Base-by-base conservation (phyloP, 495 filamentous ascomycete species). In the Amphirosellinia nigrospora region DNA sequence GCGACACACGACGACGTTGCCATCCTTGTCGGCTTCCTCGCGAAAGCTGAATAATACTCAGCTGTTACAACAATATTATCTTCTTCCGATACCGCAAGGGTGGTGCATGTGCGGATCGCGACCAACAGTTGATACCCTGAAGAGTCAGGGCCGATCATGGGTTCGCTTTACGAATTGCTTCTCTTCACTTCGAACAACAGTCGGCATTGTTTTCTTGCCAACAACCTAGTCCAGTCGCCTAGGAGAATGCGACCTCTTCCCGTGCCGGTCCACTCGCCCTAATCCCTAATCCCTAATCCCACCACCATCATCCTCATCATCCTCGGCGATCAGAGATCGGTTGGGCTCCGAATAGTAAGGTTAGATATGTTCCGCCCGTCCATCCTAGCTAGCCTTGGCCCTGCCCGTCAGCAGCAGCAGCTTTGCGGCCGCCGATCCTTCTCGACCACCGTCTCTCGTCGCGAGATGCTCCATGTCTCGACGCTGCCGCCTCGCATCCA, bases 401-500 rank as follows among this genome's bases (percentile, higher is more conserved):
- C 50, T 32, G 16, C 59, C 6, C 5, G 15, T 8, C 52, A 11
- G 48, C 60, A 38, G 68, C 52, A 11, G 48, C 60, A 38, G 68
- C 48, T 58, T 64, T 16, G 59, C 34, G 19, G 10, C 36, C 69
- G 64, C 7, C 79, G 86, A 63, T 72, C 67, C 46, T 88, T 90
- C 78, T 85, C 86, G 1, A 71, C 72, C 19, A 81, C 86, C 7
- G 63, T 76, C 32, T 52, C 36, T 7, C 79, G 79, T 23, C 61
- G 71, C n/a, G 73, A 87, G 70, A 82, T 90, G 34, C 82, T 84
- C 68, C 81, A 85, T 45, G 79, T 85, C 48, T 71, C 83, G 10
- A 74, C 82, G 19, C 85, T 91, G 8, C 87, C 86, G 19, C 79
- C 83, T 52, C 83, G 89, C 64, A 80, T 87, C 46, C 70, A 82